phyloP scores from a whole-genome alignment of 139 green algal genomes.

The Astrephomene gubernaculifera region DNA sequence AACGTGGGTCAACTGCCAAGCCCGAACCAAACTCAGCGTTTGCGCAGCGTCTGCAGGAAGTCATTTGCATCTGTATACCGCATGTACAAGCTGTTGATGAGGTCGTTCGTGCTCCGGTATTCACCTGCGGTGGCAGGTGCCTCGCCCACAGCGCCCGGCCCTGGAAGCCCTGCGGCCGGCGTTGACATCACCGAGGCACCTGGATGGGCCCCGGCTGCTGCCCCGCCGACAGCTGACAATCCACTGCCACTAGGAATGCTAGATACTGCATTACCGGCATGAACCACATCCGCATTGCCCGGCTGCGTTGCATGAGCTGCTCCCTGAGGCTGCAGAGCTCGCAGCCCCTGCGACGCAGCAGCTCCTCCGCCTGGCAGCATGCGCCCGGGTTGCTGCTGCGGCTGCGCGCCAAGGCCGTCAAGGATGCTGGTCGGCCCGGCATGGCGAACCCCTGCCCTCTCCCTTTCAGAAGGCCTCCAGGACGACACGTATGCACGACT shows the following conservation, averaged over 20 bases:
- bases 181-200: background rate
- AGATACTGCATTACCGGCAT: no score
- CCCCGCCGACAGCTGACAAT: background rate
- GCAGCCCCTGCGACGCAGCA: background rate
- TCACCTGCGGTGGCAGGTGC: background rate
- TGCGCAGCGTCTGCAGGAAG: slow-evolving; percentile 46
- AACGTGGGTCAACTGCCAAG: no score
- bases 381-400: slow-evolving; percentile 16
- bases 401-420: background rate
- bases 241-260: no score
- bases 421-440: background rate
- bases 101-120: slow-evolving; percentile 41
- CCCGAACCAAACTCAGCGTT: no score
- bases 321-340: background rate
- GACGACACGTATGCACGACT: background rate
- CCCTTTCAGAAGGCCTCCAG: background rate
- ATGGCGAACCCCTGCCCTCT: background rate
- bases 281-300: no score
- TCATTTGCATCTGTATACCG: slow-evolving; percentile 57
- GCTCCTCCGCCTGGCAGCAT: no score
- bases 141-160: background rate
- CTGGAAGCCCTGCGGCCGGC: no score
- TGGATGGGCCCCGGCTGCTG: background rate
- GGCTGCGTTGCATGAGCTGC: no score
- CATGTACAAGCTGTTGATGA: slow-evolving; percentile 50